phyloP scores from a whole-genome alignment of 2,329 filamentous ascomycete species.

The Mycosphaerelloides madeirae region DNA sequence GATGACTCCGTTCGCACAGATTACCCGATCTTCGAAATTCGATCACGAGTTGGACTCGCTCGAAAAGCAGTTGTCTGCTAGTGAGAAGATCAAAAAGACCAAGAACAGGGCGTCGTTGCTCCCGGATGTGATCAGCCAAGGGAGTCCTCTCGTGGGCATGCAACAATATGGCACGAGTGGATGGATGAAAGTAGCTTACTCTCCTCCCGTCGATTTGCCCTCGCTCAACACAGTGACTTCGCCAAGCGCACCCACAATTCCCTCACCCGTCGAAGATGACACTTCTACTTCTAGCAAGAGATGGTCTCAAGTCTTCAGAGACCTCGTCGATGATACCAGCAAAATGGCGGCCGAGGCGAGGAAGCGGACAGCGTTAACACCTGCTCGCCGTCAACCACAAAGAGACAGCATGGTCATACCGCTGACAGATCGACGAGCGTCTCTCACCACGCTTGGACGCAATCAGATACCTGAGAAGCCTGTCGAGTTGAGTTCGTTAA shows the following conservation, averaged over 20 bases:
- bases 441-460: constrained; percentile 11
- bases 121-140: constrained; percentile 24
- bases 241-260: not conserved
- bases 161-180: constrained; percentile 8
- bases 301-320: constrained; percentile 15
- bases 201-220: not conserved
- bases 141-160: constrained; percentile 23
- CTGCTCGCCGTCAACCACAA: constrained; percentile 10
- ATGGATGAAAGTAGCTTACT: not conserved
- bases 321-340: constrained; percentile 17
- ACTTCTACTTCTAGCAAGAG: constrained; percentile 5
- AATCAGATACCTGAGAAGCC: constrained; percentile 2
- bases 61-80: constrained; percentile 24
- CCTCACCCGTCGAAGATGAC: not conserved
- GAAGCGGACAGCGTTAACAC: constrained; percentile 6
- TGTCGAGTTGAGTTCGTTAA: constrained; percentile 32
- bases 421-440: constrained; percentile 11
- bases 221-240: not conserved
- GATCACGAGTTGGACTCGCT: constrained; percentile 21
- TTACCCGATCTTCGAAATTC: not conserved
- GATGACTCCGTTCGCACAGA: constrained; percentile 4
- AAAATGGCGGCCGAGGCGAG: constrained; percentile 19
- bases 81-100: constrained; percentile 19
- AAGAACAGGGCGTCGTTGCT: constrained; percentile 22
- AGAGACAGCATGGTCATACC: constrained; percentile 14